Base-by-base conservation (phyloP, 2,329 filamentous ascomycete species). In the Pseudogymnoascus sp. region DNA sequence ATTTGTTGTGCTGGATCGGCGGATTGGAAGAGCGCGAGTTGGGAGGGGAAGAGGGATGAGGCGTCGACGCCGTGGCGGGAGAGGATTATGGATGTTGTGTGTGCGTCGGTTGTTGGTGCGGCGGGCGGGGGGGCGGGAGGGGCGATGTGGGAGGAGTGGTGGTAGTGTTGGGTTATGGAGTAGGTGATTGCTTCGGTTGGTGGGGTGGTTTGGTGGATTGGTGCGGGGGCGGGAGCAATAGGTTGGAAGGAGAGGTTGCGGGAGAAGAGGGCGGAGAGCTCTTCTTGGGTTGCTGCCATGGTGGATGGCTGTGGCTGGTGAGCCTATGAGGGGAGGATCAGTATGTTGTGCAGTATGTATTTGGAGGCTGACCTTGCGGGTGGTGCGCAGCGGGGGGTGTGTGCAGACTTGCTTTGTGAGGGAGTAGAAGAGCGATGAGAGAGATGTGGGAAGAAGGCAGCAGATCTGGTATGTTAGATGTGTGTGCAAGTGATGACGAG, bases 151-250 rank as follows among this genome's bases (percentile, higher is more conserved):
- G 88, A 80, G 7, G 90, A 91, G 72, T 93, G 91, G 67, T 88
- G 88, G 75, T 96, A 96, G 75, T 96, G 91, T 71, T 90, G 87
- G 8, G 90, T 89, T 69, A 90, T 85, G 64, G 83, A 86, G 77
- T 95, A 96, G 66, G 83, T 80, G 67, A 90, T 87, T 21, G 80
- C 77, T 62, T 80, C 74, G 47, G 73, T 68, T 69, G 71, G 63
- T 64, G 68, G 66, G 60, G 64, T 64, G 61, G 66, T 66, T 63
- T 65, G 69, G 62, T 70, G 70, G 63, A 69, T 73, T 59, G 76
- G 78, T 51, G 71, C 73, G 63, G 72, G 74, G 18, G 68, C 68
- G 69, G 45, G 23, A 29, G 63, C 29, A 8, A 63, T 57, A 61
- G 74, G 75, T 64, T 72, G 75, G 68, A 95, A 81, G 62, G 82